Evolutionary conservation across 768 basidiomycete species (phyloP).

Genomic region (Lactifluus piperatus): DNA sequence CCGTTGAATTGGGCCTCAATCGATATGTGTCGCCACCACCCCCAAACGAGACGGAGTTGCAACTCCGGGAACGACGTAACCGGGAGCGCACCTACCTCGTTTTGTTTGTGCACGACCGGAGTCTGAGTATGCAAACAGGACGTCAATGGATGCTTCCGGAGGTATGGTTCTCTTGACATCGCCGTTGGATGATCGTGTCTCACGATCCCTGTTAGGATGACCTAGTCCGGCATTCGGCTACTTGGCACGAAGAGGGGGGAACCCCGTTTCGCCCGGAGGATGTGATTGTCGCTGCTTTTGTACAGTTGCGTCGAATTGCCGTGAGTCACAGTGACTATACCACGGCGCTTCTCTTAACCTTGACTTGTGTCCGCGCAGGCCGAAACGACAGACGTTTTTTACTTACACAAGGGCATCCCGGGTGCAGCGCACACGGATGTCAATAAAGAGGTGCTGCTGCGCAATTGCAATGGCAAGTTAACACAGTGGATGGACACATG

Average conservation of each 20-base stretch:
- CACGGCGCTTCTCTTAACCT: background rate
- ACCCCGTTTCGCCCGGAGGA: conserved; percentile 60
- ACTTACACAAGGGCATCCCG: conserved; percentile 39
- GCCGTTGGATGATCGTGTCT: background rate
- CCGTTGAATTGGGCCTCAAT: conserved; percentile 75
- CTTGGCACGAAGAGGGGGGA: conserved; percentile 62
- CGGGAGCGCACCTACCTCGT: conserved; percentile 82
- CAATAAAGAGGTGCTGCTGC: conserved; percentile 64
- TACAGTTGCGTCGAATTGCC: conserved; percentile 71
- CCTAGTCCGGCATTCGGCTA: conserved; percentile 54
- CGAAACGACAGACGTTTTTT: conserved; percentile 72
- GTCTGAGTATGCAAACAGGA: conserved; percentile 79
- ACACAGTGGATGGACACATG: conserved; percentile 66
- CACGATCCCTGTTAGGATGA: conserved; percentile 41
- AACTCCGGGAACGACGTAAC: conserved; percentile 69
- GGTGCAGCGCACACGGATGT: conserved; percentile 48
- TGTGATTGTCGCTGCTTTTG: conserved; percentile 70
- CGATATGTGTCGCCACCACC: conserved; percentile 51
- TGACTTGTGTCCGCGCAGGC: conserved; percentile 34
- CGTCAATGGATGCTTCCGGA: conserved; percentile 85
- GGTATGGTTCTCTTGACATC: conserved; percentile 23
- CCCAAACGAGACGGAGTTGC: conserved; percentile 51
- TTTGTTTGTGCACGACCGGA: conserved; percentile 79
- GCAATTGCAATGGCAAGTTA: conserved; percentile 63
- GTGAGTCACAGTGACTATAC: conserved; percentile 33